These are phyloP conservation scores for Agrostemma githago DNA, from an alignment of 148 eudicot genomes.

Conservation along the genomic window DNA sequence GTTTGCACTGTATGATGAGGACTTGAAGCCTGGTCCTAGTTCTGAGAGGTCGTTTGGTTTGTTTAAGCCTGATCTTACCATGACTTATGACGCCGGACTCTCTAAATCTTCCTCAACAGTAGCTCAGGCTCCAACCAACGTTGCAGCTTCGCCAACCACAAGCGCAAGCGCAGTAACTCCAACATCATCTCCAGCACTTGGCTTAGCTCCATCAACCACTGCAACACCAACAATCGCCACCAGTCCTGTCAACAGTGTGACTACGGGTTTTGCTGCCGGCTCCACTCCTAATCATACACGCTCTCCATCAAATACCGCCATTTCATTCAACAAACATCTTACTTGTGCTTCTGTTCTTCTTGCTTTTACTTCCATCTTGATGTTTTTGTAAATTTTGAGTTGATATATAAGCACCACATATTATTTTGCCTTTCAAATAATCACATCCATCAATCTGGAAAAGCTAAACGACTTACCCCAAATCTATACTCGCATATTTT, in stretches of 20 bases:
- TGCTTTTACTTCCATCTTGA: conserved; percentile 11
- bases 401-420: not conserved
- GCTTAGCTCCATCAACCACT: not conserved
- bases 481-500: too few relatives aligned
- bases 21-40: conserved; percentile 71
- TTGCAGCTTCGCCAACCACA: conserved; percentile 4
- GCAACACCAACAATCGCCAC: not conserved
- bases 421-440: not conserved
- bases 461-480: too few relatives aligned
- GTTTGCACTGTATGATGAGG: conserved; percentile 86
- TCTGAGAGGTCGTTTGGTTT: conserved; percentile 78
- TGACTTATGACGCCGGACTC: conserved; percentile 66
- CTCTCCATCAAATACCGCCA: not conserved
- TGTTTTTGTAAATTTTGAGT: conserved; percentile 6
- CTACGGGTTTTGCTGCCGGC: not conserved
- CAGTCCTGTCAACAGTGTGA: not conserved
- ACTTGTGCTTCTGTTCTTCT: not conserved
- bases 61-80: conserved; percentile 58
- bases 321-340: not conserved
- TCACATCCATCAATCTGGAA: not conserved
- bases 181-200: not conserved
- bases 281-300: not conserved
- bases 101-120: conserved; percentile 23
- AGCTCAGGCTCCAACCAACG: conserved; percentile 19
- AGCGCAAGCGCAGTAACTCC: conserved; percentile 11